phyloP scores from a whole-genome alignment of 129 eudicot species.

The Glebionis coronaria region DNA sequence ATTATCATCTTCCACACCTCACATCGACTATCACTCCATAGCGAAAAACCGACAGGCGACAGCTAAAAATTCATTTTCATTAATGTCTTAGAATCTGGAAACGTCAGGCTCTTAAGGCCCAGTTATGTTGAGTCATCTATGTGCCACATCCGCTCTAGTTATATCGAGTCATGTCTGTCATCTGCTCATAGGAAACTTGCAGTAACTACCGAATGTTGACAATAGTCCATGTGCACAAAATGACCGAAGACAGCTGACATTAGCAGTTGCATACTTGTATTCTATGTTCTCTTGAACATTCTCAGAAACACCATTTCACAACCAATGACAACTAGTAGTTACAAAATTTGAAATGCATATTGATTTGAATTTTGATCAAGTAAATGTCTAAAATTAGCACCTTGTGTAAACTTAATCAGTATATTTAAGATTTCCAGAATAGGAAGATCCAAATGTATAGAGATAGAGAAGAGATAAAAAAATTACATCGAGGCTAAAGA shows the following conservation, averaged over 20 bases:
- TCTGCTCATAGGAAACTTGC: slow-evolving; percentile 42
- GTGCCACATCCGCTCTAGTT: slow-evolving; percentile 55
- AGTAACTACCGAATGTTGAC: slow-evolving; percentile 23
- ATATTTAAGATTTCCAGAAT: too few species aligned
- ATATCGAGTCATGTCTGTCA: slow-evolving; percentile 43
- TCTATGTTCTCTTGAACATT: slow-evolving; percentile 8
- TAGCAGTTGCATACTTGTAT: neutral
- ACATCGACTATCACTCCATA: slow-evolving; percentile 41
- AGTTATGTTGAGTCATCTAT: slow-evolving; percentile 54
- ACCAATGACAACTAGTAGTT: neutral
- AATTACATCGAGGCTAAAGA: too few species aligned
- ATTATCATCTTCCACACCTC: slow-evolving; percentile 8
- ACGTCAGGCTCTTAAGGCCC: slow-evolving; percentile 46
- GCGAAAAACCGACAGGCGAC: slow-evolving; percentile 60
- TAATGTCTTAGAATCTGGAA: slow-evolving; percentile 57
- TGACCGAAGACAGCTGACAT: slow-evolving; percentile 14
- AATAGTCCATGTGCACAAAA: neutral
- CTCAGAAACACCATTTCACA: neutral
- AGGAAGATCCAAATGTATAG: too few species aligned
- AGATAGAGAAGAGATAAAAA: too few species aligned
- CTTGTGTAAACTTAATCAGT: too few species aligned
- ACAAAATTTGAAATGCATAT: too few species aligned
- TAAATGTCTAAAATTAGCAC: too few species aligned
- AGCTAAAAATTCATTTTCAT: slow-evolving; percentile 64
- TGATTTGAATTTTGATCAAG: too few species aligned